Conservation (phyloP, 768 basidiomycete genomes). For the Podaxis pistillaris region DNA sequence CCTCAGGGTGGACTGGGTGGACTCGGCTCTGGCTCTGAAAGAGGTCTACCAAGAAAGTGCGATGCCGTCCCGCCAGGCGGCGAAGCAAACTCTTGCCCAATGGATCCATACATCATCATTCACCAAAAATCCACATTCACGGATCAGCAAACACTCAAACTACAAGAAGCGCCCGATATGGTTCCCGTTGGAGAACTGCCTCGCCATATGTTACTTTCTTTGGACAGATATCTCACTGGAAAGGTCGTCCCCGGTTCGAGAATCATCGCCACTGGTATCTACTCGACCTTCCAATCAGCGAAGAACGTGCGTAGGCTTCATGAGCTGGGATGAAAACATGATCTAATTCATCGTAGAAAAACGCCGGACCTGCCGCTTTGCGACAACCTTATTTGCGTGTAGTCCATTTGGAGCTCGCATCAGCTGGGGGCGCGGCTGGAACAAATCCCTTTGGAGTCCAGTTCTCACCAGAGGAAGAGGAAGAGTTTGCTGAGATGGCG, state of each 20-base stretch:
- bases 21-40: slow-evolving; percentile 81
- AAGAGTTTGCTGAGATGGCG: slow-evolving; percentile 91
- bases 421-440: slow-evolving; percentile 66
- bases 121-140: slow-evolving; percentile 94
- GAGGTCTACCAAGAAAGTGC: slow-evolving; percentile 84
- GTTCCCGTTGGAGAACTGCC: slow-evolving; percentile 98
- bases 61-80: slow-evolving; percentile 77
- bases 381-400: slow-evolving; percentile 94
- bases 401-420: slow-evolving; percentile 87
- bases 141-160: slow-evolving; percentile 94
- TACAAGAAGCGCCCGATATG: slow-evolving; percentile 99
- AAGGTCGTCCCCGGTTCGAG: slow-evolving; percentile 96
- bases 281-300: slow-evolving; percentile 90
- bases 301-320: slow-evolving; percentile 60
- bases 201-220: slow-evolving; percentile 89
- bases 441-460: slow-evolving; percentile 85
- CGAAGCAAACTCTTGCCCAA: slow-evolving; percentile 91
- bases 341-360: slow-evolving; percentile 49
- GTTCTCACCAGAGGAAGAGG: slow-evolving; percentile 95
- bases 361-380: slow-evolving; percentile 81
- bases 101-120: slow-evolving; percentile 94
- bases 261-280: slow-evolving; percentile 93
- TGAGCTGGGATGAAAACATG: background rate
- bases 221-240: slow-evolving; percentile 88
- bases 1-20: slow-evolving; percentile 82